Evolutionary conservation across 2,329 filamentous ascomycete genomes (phyloP).

Genomic region (Xylariaceae sp.): DNA sequence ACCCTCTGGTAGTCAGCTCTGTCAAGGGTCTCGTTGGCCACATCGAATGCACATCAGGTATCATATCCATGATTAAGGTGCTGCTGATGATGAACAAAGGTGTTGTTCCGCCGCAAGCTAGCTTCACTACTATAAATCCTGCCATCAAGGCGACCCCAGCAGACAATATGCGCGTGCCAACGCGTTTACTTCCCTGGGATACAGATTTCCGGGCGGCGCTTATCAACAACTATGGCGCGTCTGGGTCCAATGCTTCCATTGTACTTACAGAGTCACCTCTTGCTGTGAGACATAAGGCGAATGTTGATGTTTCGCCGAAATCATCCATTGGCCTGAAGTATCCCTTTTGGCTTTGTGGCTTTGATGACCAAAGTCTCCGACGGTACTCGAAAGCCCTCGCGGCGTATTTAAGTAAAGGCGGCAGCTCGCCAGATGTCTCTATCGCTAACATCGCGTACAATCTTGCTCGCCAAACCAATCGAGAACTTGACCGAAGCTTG

Average conservation of each 20-base stretch:
- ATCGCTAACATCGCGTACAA: conserved; percentile 43
- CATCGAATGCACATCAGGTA: conserved; percentile 41
- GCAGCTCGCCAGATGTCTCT: not conserved
- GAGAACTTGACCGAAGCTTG: conserved; percentile 27
- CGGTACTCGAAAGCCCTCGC: conserved; percentile 26
- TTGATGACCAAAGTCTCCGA: conserved; percentile 33
- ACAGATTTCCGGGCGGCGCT: conserved; percentile 23
- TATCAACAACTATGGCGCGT: conserved; percentile 48
- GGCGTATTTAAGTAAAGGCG: conserved; percentile 12
- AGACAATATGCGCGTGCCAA: conserved; percentile 33
- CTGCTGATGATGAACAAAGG: conserved; percentile 38
- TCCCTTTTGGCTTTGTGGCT: conserved; percentile 27
- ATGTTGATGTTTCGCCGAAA: not conserved
- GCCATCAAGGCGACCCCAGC: conserved; percentile 20
- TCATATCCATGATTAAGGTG: conserved; percentile 41
- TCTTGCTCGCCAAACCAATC: conserved; percentile 40
- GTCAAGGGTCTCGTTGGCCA: conserved; percentile 46
- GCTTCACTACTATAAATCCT: conserved; percentile 40
- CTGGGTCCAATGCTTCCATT: conserved; percentile 28
- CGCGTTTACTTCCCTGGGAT: conserved; percentile 29
- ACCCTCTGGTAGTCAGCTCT: conserved; percentile 33
- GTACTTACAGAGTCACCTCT: conserved; percentile 28
- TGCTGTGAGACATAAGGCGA: not conserved
- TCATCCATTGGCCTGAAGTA: not conserved
- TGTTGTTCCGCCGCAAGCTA: conserved; percentile 43